phyloP scores from a whole-genome alignment of 176 grass and related monocot genomes.

The Cenchrus purpureus region DNA sequence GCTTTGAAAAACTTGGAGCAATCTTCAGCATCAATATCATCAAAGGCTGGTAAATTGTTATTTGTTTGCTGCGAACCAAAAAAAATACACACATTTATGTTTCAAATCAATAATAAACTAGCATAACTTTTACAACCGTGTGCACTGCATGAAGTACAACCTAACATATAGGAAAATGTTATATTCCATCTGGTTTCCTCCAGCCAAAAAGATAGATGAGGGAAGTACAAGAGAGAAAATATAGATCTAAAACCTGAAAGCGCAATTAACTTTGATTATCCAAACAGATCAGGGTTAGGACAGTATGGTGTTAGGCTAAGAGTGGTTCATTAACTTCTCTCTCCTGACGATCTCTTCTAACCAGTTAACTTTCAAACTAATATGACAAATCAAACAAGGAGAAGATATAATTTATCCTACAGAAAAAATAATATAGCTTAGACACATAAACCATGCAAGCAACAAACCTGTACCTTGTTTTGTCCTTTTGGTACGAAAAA shows the following conservation, averaged over 20 bases:
- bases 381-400: background rate
- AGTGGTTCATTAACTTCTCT: background rate
- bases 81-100: constrained; percentile 32
- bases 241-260: background rate
- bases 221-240: background rate
- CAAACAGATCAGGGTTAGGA: background rate
- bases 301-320: background rate
- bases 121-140: background rate
- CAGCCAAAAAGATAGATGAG: background rate
- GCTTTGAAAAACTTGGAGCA: constrained; percentile 76
- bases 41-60: constrained; percentile 55
- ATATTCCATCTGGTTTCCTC: background rate
- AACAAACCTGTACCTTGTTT: constrained; percentile 49
- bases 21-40: constrained; percentile 77
- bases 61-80: constrained; percentile 51
- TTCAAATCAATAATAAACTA: constrained; percentile 21
- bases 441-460: constrained; percentile 17
- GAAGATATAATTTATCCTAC: constrained; percentile 11
- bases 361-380: constrained; percentile 4
- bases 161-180: background rate
- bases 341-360: background rate
- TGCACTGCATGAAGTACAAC: background rate
- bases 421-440: constrained; percentile 12
- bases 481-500: constrained; percentile 85
- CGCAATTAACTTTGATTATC: constrained; percentile 22